Evolutionary conservation across 768 basidiomycete species (phyloP).

Genomic region (Mycena floridula): DNA sequence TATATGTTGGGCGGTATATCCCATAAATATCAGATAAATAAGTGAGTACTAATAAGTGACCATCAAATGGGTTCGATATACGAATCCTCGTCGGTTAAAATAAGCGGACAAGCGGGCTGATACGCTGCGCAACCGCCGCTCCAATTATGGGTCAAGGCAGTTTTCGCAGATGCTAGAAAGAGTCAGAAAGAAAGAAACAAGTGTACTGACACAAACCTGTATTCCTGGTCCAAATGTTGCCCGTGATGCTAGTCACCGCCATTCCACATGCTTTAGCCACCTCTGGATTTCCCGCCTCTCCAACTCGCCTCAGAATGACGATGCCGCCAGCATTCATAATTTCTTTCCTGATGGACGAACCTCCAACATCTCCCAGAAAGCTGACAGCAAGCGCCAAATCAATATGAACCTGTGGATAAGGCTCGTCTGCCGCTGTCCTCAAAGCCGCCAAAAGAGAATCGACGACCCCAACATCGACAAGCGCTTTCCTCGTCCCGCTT

Average conservation of each 20-base stretch:
- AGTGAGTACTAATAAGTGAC: no score
- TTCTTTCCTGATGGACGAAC: conserved; percentile 18
- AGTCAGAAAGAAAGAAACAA: not conserved
- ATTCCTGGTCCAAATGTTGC: conserved; percentile 20
- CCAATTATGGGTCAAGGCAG: conserved; percentile 11
- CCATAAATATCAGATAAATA: no score
- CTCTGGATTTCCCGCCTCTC: conserved; percentile 9
- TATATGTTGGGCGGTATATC: no score
- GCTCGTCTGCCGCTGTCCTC: conserved; percentile 17
- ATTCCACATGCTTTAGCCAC: conserved; percentile 19
- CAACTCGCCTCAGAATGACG: conserved; percentile 16
- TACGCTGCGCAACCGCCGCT: conserved; percentile 11
- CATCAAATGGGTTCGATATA: no score
- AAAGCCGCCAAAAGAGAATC: conserved; percentile 20
- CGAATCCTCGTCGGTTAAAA: no score
- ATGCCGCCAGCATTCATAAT: conserved; percentile 23
- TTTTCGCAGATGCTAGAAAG: conserved; percentile 9
- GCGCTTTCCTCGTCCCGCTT: conserved; percentile 14
- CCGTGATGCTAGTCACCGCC: conserved; percentile 18
- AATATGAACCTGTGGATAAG: conserved; percentile 17
- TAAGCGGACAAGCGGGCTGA: conserved; percentile 8
- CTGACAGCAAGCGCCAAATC: conserved; percentile 20
- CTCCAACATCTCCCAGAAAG: conserved; percentile 20
- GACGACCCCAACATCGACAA: conserved; percentile 21
- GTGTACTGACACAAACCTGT: conserved; percentile 9